Evolutionary conservation across 768 basidiomycete genomes (phyloP), one percentile per base, ranked within the genome.

Genomic region (Dioszegia crocea): DNA sequence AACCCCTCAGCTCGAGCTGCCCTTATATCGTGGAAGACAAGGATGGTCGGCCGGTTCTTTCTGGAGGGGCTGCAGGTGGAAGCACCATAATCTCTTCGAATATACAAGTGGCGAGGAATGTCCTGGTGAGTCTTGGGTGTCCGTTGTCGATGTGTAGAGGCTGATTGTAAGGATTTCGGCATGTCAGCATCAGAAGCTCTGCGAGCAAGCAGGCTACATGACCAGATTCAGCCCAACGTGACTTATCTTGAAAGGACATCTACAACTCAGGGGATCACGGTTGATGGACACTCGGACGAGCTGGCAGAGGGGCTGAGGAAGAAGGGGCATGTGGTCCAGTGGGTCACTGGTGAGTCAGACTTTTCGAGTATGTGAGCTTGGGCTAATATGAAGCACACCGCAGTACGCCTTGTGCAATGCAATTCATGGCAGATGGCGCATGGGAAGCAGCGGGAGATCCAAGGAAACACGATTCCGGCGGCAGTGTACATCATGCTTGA

Each of bases 81-180:
- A 69, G 70, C 49, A 69, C 70, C 14, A 74, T 74, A 40, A 71
- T 74, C 29, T 65, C 67, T 2, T 55, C 59, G 1, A 74, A 74
- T 44, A 53, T 63, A 1, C 72, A 74, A 58, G 64, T 71, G 3
- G 64, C 59, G 14, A 50, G 73, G 19, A 70, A 70, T 40, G 59
- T 67, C 12, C 47, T 74, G 24, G 68, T 70, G 48, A 56, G 68
- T 56, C 29, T 17, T 27, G 2, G 8, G 10, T 30, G 26, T 19
- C 47, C 11, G 10, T 16, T 17, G 10, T 5, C 17, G 21, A 21
- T n/a, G 11, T 4, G 11, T 44, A 31, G 14, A 14, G 23, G 23
- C 48, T 52, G 38, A 51, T 39, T 31, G 21, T 9, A 23, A 67
- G 66, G 68, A 74, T 40, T 70, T 68, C 51, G 62, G 55, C 14